A percentile compares a stretch with the other conserved stretches of the same genome.
These are phyloP conservation scores for Phytophthora multivora DNA, from an alignment of 352 stramenopile species.

Conservation along the genomic window DNA sequence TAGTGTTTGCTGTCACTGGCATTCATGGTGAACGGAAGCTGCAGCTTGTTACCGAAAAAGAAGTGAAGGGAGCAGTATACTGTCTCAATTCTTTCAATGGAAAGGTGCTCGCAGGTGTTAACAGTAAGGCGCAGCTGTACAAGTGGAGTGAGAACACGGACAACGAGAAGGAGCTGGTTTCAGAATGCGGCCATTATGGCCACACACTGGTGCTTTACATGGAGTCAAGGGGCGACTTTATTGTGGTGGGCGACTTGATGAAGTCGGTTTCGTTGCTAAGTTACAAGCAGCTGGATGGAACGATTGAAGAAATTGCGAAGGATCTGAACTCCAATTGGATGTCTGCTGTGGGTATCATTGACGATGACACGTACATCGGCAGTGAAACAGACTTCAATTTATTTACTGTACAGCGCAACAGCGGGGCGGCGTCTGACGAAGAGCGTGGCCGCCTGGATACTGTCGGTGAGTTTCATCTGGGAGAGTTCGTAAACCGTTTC, in stretches of 20 bases:
- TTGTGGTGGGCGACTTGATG: constrained; percentile 97
- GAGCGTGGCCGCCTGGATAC: constrained; percentile 93
- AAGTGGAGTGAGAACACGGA: constrained; percentile 91
- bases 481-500: constrained; percentile 97
- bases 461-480: constrained; percentile 94
- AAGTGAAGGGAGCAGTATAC: constrained; percentile 96
- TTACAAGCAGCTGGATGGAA: constrained; percentile 92
- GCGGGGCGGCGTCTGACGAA: constrained; percentile 92
- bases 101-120: constrained; percentile 93
- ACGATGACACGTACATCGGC: constrained; percentile 95
- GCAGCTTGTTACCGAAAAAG: constrained; percentile 90
- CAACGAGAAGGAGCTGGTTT: constrained; percentile 89
- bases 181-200: constrained; percentile 94
- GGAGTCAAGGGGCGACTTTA: constrained; percentile 93
- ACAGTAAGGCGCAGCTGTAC: constrained; percentile 95
- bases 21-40: constrained; percentile 88
- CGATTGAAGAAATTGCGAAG: constrained; percentile 95
- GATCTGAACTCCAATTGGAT: constrained; percentile 98
- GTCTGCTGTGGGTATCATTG: constrained; percentile 93
- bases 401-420: constrained; percentile 94
- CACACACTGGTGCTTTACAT: constrained; percentile 96
- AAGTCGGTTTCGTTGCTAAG: constrained; percentile 95
- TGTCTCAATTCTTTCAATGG: constrained; percentile 95
- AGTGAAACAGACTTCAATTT: constrained; percentile 96
- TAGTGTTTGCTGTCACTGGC: constrained; percentile 91